Evolutionary conservation across 139 green algal species (phyloP).

Genomic region (Nannochloris sp.): DNA sequence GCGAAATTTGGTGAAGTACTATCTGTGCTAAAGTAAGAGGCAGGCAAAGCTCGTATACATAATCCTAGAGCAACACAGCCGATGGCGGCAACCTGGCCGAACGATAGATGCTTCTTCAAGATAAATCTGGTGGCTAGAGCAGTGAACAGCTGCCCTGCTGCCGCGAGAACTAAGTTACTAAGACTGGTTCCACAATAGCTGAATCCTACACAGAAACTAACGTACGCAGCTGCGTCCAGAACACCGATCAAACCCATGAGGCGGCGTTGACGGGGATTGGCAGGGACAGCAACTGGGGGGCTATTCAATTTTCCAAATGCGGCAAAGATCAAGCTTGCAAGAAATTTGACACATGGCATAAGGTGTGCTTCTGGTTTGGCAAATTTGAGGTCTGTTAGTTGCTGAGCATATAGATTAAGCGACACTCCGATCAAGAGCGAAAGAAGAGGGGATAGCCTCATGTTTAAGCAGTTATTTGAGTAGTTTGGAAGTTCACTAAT

Average conservation of each 20-base stretch:
- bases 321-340: slow-evolving; percentile 14
- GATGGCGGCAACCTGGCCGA: slow-evolving; percentile 17
- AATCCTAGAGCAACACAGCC: slow-evolving; percentile 22
- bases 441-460: background rate
- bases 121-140: slow-evolving; percentile 18
- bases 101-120: slow-evolving; percentile 13
- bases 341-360: slow-evolving; percentile 30
- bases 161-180: slow-evolving; percentile 31
- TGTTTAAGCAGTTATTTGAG: background rate
- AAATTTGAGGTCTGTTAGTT: slow-evolving; percentile 21
- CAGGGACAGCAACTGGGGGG: background rate
- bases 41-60: slow-evolving; percentile 11
- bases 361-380: slow-evolving; percentile 16
- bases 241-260: slow-evolving; percentile 32
- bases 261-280: background rate
- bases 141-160: slow-evolving; percentile 32
- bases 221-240: slow-evolving; percentile 29
- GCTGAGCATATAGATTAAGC: slow-evolving; percentile 11
- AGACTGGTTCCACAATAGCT: slow-evolving; percentile 25
- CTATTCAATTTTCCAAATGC: background rate
- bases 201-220: slow-evolving; percentile 30
- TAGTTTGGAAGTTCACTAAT: no score
- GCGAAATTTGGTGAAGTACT: background rate
- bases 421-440: slow-evolving; percentile 3
- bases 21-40: background rate